A percentile compares a stretch with the other conserved stretches of the same genome.
Conservation (phyloP, 2,329 filamentous ascomycete species). For the Neoarthrinium moseri region DNA sequence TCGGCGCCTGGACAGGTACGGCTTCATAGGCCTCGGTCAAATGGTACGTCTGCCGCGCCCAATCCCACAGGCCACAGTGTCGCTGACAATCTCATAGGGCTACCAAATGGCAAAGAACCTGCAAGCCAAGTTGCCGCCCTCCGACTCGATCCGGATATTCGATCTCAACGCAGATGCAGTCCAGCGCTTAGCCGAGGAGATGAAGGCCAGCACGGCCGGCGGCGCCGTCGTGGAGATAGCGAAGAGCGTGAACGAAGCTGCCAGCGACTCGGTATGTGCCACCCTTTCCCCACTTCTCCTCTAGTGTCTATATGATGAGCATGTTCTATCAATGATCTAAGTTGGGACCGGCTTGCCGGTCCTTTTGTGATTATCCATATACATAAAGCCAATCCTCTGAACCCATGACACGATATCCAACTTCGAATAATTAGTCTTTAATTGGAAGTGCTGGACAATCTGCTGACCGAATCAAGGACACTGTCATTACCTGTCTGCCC, state of each 20-base stretch:
- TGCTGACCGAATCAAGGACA: conserved; percentile 56
- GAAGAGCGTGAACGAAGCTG: conserved; percentile 44
- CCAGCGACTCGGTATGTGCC: conserved; percentile 50
- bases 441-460: conserved; percentile 13
- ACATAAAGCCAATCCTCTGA: conserved; percentile 77
- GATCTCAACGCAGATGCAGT: conserved; percentile 54
- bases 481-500: conserved; percentile 84
- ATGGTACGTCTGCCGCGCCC: conserved; percentile 48
- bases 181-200: conserved; percentile 46
- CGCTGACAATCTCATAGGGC: conserved; percentile 37
- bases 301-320: conserved; percentile 31
- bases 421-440: too few relatives aligned
- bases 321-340: conserved; percentile 66
- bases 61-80: not conserved
- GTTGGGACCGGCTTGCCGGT: conserved; percentile 59
- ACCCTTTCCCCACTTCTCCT: not conserved
- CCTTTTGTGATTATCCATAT: conserved; percentile 61
- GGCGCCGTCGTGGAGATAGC: conserved; percentile 48
- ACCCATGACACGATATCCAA: too few relatives aligned
- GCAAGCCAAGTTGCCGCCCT: conserved; percentile 51
- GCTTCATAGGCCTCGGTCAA: conserved; percentile 59
- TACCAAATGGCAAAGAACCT: conserved; percentile 65
- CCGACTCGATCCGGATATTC: conserved; percentile 52
- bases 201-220: conserved; percentile 36
- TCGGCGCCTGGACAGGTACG: conserved; percentile 50